Conservation (phyloP, 768 basidiomycete species). For the Serendipita sp. region DNA sequence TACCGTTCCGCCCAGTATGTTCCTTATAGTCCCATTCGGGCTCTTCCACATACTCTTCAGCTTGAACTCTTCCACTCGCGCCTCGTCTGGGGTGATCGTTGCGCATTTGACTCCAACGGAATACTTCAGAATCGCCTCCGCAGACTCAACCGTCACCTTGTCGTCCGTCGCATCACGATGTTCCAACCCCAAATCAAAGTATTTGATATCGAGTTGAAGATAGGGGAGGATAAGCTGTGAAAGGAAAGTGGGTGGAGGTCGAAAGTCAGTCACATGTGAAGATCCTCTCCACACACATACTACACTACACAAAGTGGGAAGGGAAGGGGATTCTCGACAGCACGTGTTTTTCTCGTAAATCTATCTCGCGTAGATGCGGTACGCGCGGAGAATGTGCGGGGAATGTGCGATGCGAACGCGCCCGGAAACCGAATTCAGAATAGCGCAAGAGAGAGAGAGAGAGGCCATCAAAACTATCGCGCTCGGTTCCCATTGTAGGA, state of each 20-base stretch:
- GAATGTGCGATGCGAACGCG: background rate
- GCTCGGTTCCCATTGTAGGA: too few relatives aligned
- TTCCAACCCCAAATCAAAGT: slow-evolving; percentile 93
- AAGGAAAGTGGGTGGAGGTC: background rate
- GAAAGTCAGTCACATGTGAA: background rate
- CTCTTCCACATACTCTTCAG: slow-evolving; percentile 99
- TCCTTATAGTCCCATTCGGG: slow-evolving; percentile 85
- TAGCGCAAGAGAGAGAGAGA: too few relatives aligned
- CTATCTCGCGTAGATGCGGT: background rate
- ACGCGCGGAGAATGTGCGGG: background rate
- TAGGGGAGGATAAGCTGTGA: slow-evolving; percentile 85
- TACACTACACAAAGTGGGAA: too few relatives aligned
- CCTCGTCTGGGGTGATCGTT: slow-evolving; percentile 97
- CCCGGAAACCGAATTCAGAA: background rate
- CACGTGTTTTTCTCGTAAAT: too few relatives aligned
- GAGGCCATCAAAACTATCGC: too few relatives aligned
- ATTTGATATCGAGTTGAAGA: slow-evolving; percentile 91
- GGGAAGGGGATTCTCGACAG: too few relatives aligned
- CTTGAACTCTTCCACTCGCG: slow-evolving; percentile 89
- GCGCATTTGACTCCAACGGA: slow-evolving; percentile 98
- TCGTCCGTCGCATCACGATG: slow-evolving; percentile 92
- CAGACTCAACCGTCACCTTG: slow-evolving; percentile 81
- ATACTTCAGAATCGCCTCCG: slow-evolving; percentile 87
- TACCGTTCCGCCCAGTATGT: slow-evolving; percentile 95
- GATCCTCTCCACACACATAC: too few relatives aligned